A percentile compares a stretch with the other conserved stretches of the same genome.
Conservation (phyloP, 1,284 basidiomycete species). For the Pisolithus thermaeus region DNA sequence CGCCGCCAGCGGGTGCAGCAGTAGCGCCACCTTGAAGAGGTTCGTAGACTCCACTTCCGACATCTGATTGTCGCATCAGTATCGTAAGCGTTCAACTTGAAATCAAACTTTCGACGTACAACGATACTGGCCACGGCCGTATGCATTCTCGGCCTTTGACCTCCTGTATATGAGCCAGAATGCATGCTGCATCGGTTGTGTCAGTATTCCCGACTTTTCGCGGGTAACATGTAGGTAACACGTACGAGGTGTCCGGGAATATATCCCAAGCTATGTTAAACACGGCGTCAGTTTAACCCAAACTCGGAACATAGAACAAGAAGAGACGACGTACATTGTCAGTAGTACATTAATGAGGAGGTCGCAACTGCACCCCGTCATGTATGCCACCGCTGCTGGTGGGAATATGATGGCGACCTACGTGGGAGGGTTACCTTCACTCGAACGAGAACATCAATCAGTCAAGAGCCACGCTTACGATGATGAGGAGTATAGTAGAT, state of each 20-base stretch:
- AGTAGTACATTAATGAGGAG: constrained; percentile 64
- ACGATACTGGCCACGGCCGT: constrained; percentile 59
- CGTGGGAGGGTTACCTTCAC: neutral
- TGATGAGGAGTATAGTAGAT: constrained; percentile 13
- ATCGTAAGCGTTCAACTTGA: neutral
- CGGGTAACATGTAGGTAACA: neutral
- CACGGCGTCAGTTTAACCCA: neutral
- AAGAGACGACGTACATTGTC: constrained; percentile 42
- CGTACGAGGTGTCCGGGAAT: constrained; percentile 63
- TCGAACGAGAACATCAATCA: neutral
- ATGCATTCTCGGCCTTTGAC: constrained; percentile 67
- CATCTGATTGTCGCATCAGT: neutral
- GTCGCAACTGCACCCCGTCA: constrained; percentile 64
- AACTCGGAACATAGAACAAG: neutral
- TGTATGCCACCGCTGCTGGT: constrained; percentile 52
- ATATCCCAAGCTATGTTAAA: constrained; percentile 54
- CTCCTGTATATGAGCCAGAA: constrained; percentile 67
- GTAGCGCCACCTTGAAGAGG: neutral
- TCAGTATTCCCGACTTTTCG: neutral
- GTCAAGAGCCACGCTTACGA: constrained; percentile 11
- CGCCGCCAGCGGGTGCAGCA: too few relatives aligned
- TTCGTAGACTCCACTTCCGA: neutral
- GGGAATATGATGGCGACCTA: constrained; percentile 70
- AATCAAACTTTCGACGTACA: constrained; percentile 36
- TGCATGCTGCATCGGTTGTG: constrained; percentile 36